Conservation (phyloP, 2,329 filamentous ascomycete species). For the Alternaria postmessia region DNA sequence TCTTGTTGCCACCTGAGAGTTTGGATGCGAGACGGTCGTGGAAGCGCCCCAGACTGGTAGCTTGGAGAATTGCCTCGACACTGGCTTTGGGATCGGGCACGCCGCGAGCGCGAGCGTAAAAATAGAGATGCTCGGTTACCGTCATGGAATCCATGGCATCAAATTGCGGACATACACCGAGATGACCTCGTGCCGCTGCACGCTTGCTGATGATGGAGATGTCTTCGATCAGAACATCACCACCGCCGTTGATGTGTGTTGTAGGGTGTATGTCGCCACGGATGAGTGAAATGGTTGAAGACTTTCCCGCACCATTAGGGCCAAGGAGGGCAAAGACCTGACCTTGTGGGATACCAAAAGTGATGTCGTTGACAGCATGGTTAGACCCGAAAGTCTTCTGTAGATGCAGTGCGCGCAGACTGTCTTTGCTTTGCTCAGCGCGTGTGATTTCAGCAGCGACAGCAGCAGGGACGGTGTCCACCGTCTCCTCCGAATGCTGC, state of each 20-base stretch:
- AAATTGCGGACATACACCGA: conserved; percentile 87
- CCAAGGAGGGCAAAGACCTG: conserved; percentile 90
- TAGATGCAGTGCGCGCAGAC: conserved; percentile 79
- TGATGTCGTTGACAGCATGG: conserved; percentile 83
- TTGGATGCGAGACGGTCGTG: conserved; percentile 77
- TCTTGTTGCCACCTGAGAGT: conserved; percentile 88
- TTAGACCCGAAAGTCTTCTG: conserved; percentile 80
- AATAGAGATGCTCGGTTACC: conserved; percentile 82
- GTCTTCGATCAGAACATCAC: conserved; percentile 82
- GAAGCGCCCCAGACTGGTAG: conserved; percentile 79
- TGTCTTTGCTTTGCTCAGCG: conserved; percentile 69
- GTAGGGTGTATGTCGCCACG: conserved; percentile 85
- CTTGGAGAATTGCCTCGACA: conserved; percentile 77
- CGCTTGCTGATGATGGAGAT: conserved; percentile 77
- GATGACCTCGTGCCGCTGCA: conserved; percentile 74
- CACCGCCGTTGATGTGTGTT: conserved; percentile 63
- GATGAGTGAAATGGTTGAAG: conserved; percentile 86
- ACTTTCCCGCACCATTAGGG: conserved; percentile 91
- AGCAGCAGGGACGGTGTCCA: conserved; percentile 61
- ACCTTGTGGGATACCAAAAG: conserved; percentile 79
- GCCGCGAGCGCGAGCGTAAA: conserved; percentile 86
- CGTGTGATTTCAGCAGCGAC: conserved; percentile 70
- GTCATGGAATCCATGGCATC: conserved; percentile 89
- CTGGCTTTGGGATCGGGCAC: conserved; percentile 79
- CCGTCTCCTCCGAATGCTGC: conserved; percentile 54